Base-by-base conservation (phyloP, 2,329 filamentous ascomycete species). In the Cordyceps cicadae region DNA sequence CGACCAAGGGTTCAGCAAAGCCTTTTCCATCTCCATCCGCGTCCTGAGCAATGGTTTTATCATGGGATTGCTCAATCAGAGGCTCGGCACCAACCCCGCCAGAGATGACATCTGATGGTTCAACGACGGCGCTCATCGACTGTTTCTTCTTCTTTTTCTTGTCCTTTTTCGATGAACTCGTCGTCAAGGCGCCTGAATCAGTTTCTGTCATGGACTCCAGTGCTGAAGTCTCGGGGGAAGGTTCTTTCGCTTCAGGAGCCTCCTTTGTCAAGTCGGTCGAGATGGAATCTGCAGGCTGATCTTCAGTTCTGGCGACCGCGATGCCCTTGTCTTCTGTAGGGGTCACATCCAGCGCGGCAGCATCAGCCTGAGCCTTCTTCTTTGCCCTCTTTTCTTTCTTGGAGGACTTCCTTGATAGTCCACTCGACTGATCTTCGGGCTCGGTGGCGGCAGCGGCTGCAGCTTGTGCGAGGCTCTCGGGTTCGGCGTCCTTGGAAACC, bases 111-210 rank as follows among this genome's bases (percentile, higher is more conserved):
- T 54, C 50, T n/a, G 24, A 37, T 32, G 49, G 46, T 5, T 43
- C 48, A 15, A 52, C 46, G 53, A 60, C 55, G 41, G 63, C 58
- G 26, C 51, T 52, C 29, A 59, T 57, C 26, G 62, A 62, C 48
- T 11, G 34, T 11, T 66, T 71, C 60, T 70, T 72, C 60, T 68
- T 70, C 61, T 70, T 69, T 59, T 71, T 73, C 62, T 72, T 71
- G 55, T 66, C 67, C 48, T 70, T 72, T 59, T 67, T 69, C 26
- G 63, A 63, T 24, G 39, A 19, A n/a, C 45, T 43, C 15, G n/a
- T 60, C 9, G 45, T 12, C 12, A 50, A 49, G 19, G 32, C 11
- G 14, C 3, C 45, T 43, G 29, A 49, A 21, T 43, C 51, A 8
- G 54, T 24, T 12, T 55, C 51, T 4, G 37, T 15, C 19, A 24